A percentile compares a stretch with the other conserved stretches of the same genome.
Evolutionary conservation across 495 filamentous ascomycete genomes (phyloP).

Genomic region (Podospora bellae-mahoneyi): DNA sequence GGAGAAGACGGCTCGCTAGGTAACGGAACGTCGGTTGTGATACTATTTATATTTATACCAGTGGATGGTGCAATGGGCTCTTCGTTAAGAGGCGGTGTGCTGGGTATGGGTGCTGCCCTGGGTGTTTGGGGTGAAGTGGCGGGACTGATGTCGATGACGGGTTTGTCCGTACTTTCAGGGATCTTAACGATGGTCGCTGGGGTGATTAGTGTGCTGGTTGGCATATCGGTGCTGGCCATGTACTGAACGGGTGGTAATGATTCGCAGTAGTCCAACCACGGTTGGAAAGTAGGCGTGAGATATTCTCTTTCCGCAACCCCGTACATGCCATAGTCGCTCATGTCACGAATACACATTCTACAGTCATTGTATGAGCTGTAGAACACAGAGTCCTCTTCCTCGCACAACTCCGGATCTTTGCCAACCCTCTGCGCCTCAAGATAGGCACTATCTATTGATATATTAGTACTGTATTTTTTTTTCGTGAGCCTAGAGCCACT

Average conservation of each 20-base stretch:
- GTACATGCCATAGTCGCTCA: background rate
- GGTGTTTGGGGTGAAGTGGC: background rate
- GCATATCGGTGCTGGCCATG: too few relatives aligned
- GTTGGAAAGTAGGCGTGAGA: background rate
- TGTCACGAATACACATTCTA: background rate
- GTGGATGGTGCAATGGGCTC: background rate
- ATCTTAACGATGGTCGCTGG: too few relatives aligned
- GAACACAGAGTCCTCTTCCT: background rate
- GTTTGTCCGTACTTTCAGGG: too few relatives aligned
- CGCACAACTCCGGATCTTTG: background rate
- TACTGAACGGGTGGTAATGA: background rate
- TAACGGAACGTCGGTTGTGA: background rate
- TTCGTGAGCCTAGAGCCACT: background rate
- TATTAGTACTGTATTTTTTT: background rate
- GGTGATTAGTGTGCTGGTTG: too few relatives aligned
- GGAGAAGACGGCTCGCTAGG: background rate
- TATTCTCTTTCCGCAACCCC: background rate
- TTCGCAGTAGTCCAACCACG: background rate
- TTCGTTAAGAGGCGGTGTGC: background rate
- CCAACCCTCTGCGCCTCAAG: background rate
- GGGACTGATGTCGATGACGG: background rate
- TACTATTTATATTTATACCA: background rate
- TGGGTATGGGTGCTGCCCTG: background rate
- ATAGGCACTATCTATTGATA: background rate
- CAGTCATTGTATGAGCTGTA: background rate